Evolutionary conservation across 2,329 filamentous ascomycete genomes (phyloP), one percentile per base, ranked within the genome.

Genomic region (Talaromyces sp.): DNA sequence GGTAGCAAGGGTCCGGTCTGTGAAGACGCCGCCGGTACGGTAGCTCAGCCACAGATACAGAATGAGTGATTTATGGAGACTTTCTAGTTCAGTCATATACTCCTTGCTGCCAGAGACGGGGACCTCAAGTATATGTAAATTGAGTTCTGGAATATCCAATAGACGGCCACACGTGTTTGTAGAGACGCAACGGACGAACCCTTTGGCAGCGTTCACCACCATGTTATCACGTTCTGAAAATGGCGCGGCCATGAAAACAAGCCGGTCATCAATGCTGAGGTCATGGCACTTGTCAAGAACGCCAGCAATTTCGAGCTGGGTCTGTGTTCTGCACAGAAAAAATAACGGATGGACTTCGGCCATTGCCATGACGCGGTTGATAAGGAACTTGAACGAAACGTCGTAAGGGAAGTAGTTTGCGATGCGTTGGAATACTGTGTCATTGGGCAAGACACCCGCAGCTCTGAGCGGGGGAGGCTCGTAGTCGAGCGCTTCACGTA

Each of bases 31-130:
- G 3, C 86, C 82, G 73, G 93, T 96, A 7, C 93, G 88, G 75
- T 93, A 98, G 67, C 90, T 93, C 17, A 99, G 81, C 95, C 95
- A 99, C 1, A 96, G 82, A 71, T 98, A 99, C 53, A 93, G 78
- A 51, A 93, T 91, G 41, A 99, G 79, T 29, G 86, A 81, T 68
- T 90, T 90, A 77, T 99, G 95, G 17, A 99, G 81, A 3, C 78
- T 73, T 73, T 99, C 95, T 21, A 98, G 79, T 9, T 80, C 76
- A 58, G 80, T 78, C 11, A 99, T 80, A 65, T 91, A 90, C 0
- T 78, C 72, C 58, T 82, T 76, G 14, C 74, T 72, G 0, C 72
- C 71, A 0, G 75, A 77, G 1, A 80, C 71, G 0, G 76, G 68
- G 27, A 78, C 62, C 63, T 96, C 90, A 3, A 98, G 81, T 2